A percentile compares a stretch with the other conserved stretches of the same genome.
These are phyloP conservation scores for Cryphonectria radicalis DNA, from an alignment of 2,329 filamentous ascomycete genomes.

Conservation along the genomic window DNA sequence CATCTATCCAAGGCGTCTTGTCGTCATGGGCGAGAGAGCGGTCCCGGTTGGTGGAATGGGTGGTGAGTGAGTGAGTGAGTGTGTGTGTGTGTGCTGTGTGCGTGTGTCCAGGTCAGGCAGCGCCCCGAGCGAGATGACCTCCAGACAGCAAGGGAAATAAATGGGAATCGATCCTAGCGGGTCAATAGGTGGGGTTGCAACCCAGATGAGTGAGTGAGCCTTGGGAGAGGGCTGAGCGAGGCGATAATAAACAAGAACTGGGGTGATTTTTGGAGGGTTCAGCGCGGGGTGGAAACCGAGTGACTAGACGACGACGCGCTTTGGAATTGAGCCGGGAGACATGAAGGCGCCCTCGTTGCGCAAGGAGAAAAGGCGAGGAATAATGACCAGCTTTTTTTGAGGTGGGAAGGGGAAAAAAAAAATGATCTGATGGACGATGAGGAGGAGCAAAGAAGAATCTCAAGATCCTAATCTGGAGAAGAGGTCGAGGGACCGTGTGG, in stretches of 20 bases:
- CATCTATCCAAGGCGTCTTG: constrained; percentile 21
- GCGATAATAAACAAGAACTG: constrained; percentile 21
- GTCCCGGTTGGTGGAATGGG: background rate
- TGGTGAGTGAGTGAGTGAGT: background rate
- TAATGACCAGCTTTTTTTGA: background rate
- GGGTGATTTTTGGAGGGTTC: constrained; percentile 4
- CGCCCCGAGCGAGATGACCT: constrained; percentile 14
- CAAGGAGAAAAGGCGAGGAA: constrained; percentile 3
- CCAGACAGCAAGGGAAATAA: constrained; percentile 6
- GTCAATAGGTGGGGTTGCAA: constrained; percentile 22
- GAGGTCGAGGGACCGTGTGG: constrained; percentile 4
- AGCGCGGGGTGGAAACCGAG: constrained; percentile 12
- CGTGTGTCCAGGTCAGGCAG: background rate
- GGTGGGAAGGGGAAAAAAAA: background rate
- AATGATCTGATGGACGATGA: background rate
- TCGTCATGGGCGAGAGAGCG: constrained; percentile 15
- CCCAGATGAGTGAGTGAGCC: background rate
- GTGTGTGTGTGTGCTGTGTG: background rate
- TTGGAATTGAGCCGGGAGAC: constrained; percentile 8
- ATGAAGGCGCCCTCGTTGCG: constrained; percentile 24
- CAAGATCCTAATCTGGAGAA: background rate
- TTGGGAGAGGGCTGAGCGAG: constrained; percentile 19
- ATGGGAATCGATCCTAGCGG: constrained; percentile 26
- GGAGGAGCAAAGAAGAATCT: constrained; percentile 10
- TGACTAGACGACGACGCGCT: constrained; percentile 15